Percentiles rank a stretch among this genome's conserved stretches.
Evolutionary conservation across 805 yeast species (phyloP).

Genomic region (Komagataella kurtzmanii): DNA sequence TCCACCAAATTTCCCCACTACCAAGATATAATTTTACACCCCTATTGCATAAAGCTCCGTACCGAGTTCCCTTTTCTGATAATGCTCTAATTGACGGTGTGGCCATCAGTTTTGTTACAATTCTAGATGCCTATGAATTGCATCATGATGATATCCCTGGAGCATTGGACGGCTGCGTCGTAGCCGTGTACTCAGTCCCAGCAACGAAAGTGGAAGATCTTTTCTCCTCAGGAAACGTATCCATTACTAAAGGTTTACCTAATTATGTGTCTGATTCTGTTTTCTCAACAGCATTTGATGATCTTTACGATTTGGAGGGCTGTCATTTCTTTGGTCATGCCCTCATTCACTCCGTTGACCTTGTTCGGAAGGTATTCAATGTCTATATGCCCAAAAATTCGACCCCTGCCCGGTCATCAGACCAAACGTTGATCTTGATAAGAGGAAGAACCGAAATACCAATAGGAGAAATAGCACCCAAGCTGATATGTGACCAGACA

Average conservation of each 20-base stretch:
- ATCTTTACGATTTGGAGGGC: not conserved
- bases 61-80: constrained; percentile 23
- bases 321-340: constrained; percentile 35
- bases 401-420: constrained; percentile 7
- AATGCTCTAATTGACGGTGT: constrained; percentile 1
- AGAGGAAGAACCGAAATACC: constrained; percentile 63
- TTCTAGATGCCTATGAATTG: constrained; percentile 21
- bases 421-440: constrained; percentile 25
- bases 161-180: not conserved
- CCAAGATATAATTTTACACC: constrained; percentile 27
- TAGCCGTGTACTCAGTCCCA: not conserved
- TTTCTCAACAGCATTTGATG: not conserved
- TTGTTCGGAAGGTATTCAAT: constrained; percentile 24
- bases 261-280: constrained; percentile 13
- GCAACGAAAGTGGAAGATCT: not conserved
- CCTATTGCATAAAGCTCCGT: constrained; percentile 23
- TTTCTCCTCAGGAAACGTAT: not conserved
- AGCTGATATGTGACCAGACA: constrained; percentile 4
- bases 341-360: constrained; percentile 55
- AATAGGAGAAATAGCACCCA: constrained; percentile 21
- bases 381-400: constrained; percentile 36
- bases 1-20: constrained; percentile 29
- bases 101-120: constrained; percentile 9
- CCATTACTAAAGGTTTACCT: constrained; percentile 5
- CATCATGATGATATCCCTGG: constrained; percentile 16